Evolutionary conservation across 768 basidiomycete species (phyloP), one percentile per base, ranked within the genome.

Genomic region (Rossbeevera mucosa): DNA sequence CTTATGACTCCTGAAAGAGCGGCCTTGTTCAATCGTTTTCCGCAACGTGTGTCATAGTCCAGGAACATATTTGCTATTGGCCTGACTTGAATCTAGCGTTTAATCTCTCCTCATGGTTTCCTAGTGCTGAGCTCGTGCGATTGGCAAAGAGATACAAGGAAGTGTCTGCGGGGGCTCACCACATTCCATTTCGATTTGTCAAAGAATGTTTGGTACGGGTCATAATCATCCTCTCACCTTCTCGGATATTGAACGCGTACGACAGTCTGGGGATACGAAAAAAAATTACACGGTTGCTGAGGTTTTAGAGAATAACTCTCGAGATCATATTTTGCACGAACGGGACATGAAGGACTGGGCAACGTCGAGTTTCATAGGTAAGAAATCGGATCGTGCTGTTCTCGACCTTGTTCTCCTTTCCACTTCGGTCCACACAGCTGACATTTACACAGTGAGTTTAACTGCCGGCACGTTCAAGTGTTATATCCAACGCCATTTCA

Each of bases 231-330:
- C 52, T 11, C 11, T 26, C 21, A 9, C 5, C 21, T 24, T 50
- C 25, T 41, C 20, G 24, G 3, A 1, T 18, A 4, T 29, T 43
- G 13, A 54, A 16, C 24, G 21, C 40, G 13, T 22, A n/a, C 9
- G 29, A 14, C 21, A 69, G 66, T 52, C 51, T 20, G 61, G 59
- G 16, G 52, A 50, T 6, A 57, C 52, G 9, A 57, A 61, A 20
- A 62, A 60, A 14, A 43, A 57, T 11, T 65, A 64, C 14, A 58
- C 63, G 45, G 67, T 60, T 3, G 58, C 60, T 4, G 58, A 63
- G n/a, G 33, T 54, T 22, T 47, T 63, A 43, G 28, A 29, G 9
- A 54, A 50, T 8, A 54, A 53, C 13, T 14, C 3, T 29, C 18
- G 31, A 51, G 52, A 54, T 31, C 55, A 36, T 8, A 47, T 14